Conservation (phyloP, 176 grass and related monocot species). For the Hordeum marinum region DNA sequence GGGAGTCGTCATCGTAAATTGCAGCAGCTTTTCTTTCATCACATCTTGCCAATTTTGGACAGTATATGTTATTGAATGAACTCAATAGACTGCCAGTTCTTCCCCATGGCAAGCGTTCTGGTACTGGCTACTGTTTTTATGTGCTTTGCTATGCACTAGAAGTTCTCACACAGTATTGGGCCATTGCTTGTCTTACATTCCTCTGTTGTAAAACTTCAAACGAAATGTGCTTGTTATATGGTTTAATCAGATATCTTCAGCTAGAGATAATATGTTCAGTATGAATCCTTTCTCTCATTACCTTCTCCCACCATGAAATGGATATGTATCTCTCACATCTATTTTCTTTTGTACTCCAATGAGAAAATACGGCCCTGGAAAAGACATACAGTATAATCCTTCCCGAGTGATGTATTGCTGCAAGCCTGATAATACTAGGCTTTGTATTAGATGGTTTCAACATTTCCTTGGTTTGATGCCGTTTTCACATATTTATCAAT, state of each 20-base stretch:
- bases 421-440: background rate
- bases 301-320: background rate
- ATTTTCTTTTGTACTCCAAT: background rate
- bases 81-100: slow-evolving; percentile 1
- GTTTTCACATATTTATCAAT: background rate
- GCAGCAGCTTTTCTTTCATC: slow-evolving; percentile 18
- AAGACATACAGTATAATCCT: background rate
- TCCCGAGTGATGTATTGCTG: background rate
- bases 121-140: slow-evolving; percentile 12
- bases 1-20: slow-evolving; percentile 5
- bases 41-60: slow-evolving; percentile 36
- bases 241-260: slow-evolving; percentile 7
- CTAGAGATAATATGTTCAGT: slow-evolving; percentile 12
- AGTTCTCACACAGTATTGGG: background rate
- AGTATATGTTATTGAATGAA: background rate
- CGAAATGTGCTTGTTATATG: slow-evolving; percentile 21
- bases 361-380: background rate
- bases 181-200: background rate
- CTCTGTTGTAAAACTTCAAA: slow-evolving; percentile 25
- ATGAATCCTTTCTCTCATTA: background rate
- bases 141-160: slow-evolving; percentile 1
- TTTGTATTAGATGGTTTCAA: background rate
- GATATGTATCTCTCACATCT: background rate
- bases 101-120: slow-evolving; percentile 12
- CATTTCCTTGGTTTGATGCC: background rate